Percentiles rank a stretch among this genome's conserved stretches.
Conservation (phyloP, 2,329 filamentous ascomycete genomes). For the Lecanosticta acicola region DNA sequence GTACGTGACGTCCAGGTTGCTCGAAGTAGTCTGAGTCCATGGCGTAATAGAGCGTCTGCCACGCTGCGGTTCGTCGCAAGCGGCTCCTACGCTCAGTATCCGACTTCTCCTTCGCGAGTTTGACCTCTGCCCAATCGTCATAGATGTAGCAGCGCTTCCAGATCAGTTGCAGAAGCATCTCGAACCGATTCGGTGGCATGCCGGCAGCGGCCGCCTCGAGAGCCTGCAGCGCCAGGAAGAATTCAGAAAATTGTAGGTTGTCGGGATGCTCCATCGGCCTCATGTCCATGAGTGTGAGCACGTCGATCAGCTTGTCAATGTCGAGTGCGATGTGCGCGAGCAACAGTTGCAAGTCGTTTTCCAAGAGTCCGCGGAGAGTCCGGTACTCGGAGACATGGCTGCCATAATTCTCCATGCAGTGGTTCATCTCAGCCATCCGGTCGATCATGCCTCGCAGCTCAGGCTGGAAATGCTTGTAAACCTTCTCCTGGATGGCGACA, state of each 20-base stretch:
- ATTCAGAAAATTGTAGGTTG: constrained; percentile 55
- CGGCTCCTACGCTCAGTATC: constrained; percentile 62
- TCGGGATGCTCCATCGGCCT: constrained; percentile 41
- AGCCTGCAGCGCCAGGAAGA: constrained; percentile 64
- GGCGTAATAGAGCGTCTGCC: constrained; percentile 44
- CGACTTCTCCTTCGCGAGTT: constrained; percentile 40
- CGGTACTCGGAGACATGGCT: constrained; percentile 50
- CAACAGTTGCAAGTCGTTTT: constrained; percentile 63
- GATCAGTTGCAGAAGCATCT: constrained; percentile 57
- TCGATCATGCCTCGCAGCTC: constrained; percentile 70
- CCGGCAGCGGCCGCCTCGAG: constrained; percentile 50
- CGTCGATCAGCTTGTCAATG: constrained; percentile 58
- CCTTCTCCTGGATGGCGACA: constrained; percentile 70
- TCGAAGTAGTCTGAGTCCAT: constrained; percentile 15
- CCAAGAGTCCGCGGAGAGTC: constrained; percentile 66
- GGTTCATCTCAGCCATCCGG: constrained; percentile 66
- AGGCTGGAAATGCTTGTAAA: constrained; percentile 66
- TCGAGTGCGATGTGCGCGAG: constrained; percentile 65
- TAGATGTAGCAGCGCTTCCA: constrained; percentile 83
- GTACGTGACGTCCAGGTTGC: constrained; percentile 14
- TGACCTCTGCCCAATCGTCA: constrained; percentile 80
- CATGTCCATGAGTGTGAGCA: constrained; percentile 70
- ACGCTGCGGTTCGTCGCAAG: constrained; percentile 38
- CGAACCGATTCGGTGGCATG: constrained; percentile 49
- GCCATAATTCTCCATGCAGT: constrained; percentile 64